These are phyloP conservation scores for Ceratonia siliqua DNA, from an alignment of 306 rosid genomes.

Conservation along the genomic window DNA sequence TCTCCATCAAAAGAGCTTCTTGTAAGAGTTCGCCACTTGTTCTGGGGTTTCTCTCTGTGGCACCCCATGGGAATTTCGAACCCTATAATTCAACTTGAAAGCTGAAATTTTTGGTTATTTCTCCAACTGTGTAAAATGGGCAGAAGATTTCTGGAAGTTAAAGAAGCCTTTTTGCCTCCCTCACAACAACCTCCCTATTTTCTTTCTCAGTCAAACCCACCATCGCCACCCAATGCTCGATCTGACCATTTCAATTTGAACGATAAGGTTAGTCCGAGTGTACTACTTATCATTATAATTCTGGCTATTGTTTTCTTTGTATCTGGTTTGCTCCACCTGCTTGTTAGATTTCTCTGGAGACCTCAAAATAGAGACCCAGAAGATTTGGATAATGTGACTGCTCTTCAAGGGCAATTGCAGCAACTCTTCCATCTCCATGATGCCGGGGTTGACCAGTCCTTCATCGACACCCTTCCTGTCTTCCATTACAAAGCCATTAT, in stretches of 20 bases:
- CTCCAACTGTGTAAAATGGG: slow-evolving; percentile 42
- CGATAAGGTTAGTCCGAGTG: slow-evolving; percentile 71
- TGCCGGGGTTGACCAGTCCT: slow-evolving; percentile 94
- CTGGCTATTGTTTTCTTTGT: slow-evolving; percentile 84
- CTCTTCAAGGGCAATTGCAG: slow-evolving; percentile 90
- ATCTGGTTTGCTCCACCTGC: slow-evolving; percentile 90
- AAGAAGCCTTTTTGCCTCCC: slow-evolving; percentile 39
- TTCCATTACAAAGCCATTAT: slow-evolving; percentile 80
- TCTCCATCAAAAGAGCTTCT: slow-evolving; percentile 32
- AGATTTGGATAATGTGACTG: slow-evolving; percentile 68
- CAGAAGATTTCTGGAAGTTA: slow-evolving; percentile 20
- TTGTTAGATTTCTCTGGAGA: slow-evolving; percentile 73
- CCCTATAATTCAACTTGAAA: slow-evolving; percentile 25
- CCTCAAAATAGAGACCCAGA: slow-evolving; percentile 65
- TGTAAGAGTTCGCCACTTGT: slow-evolving; percentile 13
- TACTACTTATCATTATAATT: slow-evolving; percentile 72
- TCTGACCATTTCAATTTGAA: slow-evolving; percentile 52
- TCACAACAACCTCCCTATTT: slow-evolving; percentile 42
- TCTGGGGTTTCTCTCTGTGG: neutral
- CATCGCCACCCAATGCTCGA: slow-evolving; percentile 36
- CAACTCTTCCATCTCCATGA: slow-evolving; percentile 96
- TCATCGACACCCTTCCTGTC: slow-evolving; percentile 83
- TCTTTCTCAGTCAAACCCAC: slow-evolving; percentile 42
- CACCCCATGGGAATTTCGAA: slow-evolving; percentile 18
- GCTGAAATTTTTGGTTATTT: slow-evolving; percentile 44